Evolutionary conservation across 2,329 filamentous ascomycete species (phyloP).

Genomic region (Curvularia sp.): DNA sequence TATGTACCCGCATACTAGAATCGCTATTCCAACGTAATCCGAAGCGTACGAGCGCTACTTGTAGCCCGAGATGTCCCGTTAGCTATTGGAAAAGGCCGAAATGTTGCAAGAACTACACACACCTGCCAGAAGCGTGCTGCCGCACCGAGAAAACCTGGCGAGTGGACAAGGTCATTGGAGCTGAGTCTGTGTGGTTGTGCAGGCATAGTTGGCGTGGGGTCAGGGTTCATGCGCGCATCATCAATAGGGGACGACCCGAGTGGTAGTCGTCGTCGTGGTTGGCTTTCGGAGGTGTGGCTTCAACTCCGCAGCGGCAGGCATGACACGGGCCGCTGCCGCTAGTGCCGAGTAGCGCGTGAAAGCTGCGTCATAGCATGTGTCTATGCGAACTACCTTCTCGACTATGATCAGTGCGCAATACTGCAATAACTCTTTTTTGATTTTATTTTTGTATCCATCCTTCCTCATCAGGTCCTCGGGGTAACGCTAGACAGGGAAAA

Average conservation of each 20-base stretch:
- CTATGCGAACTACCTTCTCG: neutral
- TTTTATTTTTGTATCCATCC: neutral
- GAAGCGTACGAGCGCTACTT: constrained; percentile 79
- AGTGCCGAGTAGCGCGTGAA: neutral
- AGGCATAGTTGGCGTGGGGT: constrained; percentile 35
- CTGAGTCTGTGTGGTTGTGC: constrained; percentile 38
- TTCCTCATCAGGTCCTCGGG: neutral
- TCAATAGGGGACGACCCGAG: neutral
- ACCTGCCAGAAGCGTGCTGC: constrained; percentile 61
- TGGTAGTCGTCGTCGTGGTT: neutral
- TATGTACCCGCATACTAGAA: constrained; percentile 73
- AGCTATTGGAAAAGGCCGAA: neutral
- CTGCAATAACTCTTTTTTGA: neutral
- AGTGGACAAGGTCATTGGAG: constrained; percentile 35
- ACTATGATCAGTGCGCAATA: neutral
- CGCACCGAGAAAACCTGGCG: constrained; percentile 55
- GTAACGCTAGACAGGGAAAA: neutral
- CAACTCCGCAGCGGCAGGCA: constrained; percentile 30
- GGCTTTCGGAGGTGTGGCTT: constrained; percentile 31
- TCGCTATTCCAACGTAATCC: constrained; percentile 81
- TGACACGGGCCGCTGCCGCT: constrained; percentile 4
- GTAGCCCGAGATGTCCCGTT: neutral
- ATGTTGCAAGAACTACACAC: constrained; percentile 12
- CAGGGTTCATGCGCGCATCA: constrained; percentile 29
- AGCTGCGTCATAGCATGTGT: neutral